Evolutionary conservation across 2,329 filamentous ascomycete species (phyloP), one percentile per base, ranked within the genome.

Genomic region (Cladorrhinum sp.): DNA sequence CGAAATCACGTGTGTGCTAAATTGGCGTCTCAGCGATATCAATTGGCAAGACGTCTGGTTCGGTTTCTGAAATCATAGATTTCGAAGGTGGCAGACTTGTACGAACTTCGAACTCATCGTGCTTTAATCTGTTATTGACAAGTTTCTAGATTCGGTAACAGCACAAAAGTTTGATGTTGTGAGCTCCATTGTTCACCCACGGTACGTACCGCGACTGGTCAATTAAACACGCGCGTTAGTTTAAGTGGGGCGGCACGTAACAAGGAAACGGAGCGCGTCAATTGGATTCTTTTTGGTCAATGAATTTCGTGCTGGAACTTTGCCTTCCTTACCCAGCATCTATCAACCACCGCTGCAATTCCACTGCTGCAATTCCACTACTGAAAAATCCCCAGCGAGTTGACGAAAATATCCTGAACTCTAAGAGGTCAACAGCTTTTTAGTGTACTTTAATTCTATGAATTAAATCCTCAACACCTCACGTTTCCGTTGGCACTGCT

Each of bases 171-270:
- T 24, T 50, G 32, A 50, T 18, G 16, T 45, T 18, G 20, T 18
- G 41, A 18, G 41, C 41, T 45, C 41, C 18, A 22, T 45, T 45
- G n/a, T 2, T 7, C 41, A 7, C 8, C 6, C 41, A n/a, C 41
- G 50, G 57, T 51, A 57, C 56, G 45, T 57, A 58, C 50, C 59
- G 32, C 55, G 16, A 53, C 23, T 51, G 52, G 20, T 50, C 61
- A 60, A 65, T 66, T 63, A 65, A 66, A 63, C 20, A 12, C 25
- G 55, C 65, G 65, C 65, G 65, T 64, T 58, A 29, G 10, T 24
- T 32, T 45, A 62, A 67, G 67, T 67, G 66, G 65, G 66, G 62
- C 69, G 69, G 70, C 70, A 71, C 68, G 70, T 67, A 64, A 60
- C 66, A 63, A 63, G 27, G 61, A 57, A 55, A 29, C 62, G 57